Evolutionary conservation across 805 yeast genomes (phyloP), one percentile per base, ranked within the genome.

Genomic region (Kuraishia molischiana): DNA sequence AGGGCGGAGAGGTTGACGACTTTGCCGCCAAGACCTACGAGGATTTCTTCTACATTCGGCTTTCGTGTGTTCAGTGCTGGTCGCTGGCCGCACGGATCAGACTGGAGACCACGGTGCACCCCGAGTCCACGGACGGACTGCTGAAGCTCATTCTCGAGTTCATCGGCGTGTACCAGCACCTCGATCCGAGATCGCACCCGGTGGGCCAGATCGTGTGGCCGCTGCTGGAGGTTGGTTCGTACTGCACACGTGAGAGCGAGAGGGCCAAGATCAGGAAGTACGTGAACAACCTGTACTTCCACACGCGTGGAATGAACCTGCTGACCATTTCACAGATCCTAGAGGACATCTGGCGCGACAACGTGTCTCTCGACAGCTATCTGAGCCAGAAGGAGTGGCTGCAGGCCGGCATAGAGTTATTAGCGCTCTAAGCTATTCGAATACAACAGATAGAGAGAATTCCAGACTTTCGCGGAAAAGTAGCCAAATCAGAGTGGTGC

Each of bases 131-230:
- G 36, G 39, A 3, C 38, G 37, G 3, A 9, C 53, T 61, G 9
- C 42, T 36, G 44, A 61, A 42, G 35, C 51, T 38, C 47, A 56
- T 42, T 41, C 51, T 45, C 19, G 77, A 70, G 46, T 70, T 70
- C 42, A 58, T 68, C 3, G 58, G 58, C 9, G 56, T 59, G 2
- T 68, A 67, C 42, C 51, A 54, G 0, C 46, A 64, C 0, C 56
- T 70, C 62, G 63, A 66, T 10, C 46, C 58, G 2, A 47, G 44
- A 1, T 53, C 62, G 0, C 67, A 71, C 3, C 43, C 56, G 19
- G 64, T 66, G 3, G 62, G 69, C 4, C 74, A 67, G 43, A 69
- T 70, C 70, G 68, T 69, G 4, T 70, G 76, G 76, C 77, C 77
- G 0, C 52, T 69, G 2, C 63, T 64, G 44, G 67, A 67, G n/a